Evolutionary conservation across 2,329 filamentous ascomycete species (phyloP).

Genomic region (Fusarium bulbicola): DNA sequence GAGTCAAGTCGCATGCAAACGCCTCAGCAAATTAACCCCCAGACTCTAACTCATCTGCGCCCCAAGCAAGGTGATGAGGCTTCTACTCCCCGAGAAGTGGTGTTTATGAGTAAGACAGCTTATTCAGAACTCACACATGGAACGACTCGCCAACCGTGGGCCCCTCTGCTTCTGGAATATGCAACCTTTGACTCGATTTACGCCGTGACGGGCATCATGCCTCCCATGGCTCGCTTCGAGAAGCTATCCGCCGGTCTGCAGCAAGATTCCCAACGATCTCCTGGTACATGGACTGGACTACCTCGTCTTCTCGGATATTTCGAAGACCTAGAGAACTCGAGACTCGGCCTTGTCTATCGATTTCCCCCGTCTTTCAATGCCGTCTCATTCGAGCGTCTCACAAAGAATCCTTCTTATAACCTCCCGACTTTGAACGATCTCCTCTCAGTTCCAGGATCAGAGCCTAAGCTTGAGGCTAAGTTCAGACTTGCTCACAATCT

Average conservation of each 20-base stretch:
- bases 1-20: conserved; percentile 70
- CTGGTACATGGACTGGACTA: conserved; percentile 68
- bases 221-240: conserved; percentile 71
- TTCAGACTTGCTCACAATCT: conserved; percentile 79
- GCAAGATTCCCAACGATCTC: conserved; percentile 60
- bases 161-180: conserved; percentile 75
- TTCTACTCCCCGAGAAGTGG: conserved; percentile 55
- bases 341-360: conserved; percentile 79
- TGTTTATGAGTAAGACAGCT: conserved; percentile 59
- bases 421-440: conserved; percentile 65
- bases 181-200: conserved; percentile 71
- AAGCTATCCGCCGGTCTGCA: conserved; percentile 68
- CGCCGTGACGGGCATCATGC: conserved; percentile 69
- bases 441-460: conserved; percentile 60
- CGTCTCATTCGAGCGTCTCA: conserved; percentile 61
- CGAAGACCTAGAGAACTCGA: conserved; percentile 74
- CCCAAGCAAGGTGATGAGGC: conserved; percentile 51
- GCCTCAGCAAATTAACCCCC: conserved; percentile 67
- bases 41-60: conserved; percentile 59
- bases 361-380: conserved; percentile 73
- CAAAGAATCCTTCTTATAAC: conserved; percentile 59
- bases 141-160: conserved; percentile 56
- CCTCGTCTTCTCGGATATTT: conserved; percentile 75
- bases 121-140: conserved; percentile 59
- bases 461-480: conserved; percentile 77